Evolutionary conservation across 2,329 filamentous ascomycete genomes (phyloP), one percentile per base, ranked within the genome.

Genomic region (Ploettnerulaceae sp.): DNA sequence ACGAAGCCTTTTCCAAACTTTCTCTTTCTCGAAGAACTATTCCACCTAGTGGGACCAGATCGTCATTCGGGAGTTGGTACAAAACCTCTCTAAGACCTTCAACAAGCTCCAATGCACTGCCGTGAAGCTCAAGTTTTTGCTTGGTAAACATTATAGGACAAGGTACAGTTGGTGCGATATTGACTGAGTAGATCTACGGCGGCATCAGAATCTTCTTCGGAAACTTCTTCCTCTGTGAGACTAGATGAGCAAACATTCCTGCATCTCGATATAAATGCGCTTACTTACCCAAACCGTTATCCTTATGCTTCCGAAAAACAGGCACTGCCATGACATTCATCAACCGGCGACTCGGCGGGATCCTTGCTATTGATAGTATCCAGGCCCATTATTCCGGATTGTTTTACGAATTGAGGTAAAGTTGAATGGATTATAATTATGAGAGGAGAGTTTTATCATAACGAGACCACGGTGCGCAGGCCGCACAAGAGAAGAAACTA

Each of bases 291-390:
- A 31, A 50, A 34, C 44, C 43, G 39, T 50, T 47, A 32, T 37
- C 33, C 47, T 33, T 50, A 34, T 49, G 47, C 47, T 50, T 53
- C 35, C 39, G 51, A 45, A 53, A 38, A 40, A 46, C 39, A 14
- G 51, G 42, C 35, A 50, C 41, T 53, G 34, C 47, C 15, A 41
- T 49, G 32, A 26, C 25, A 45, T 24, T 47, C 39, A 50, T 45
- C 38, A 36, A 29, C n/a, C n/a, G n/a, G n/a, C n/a, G n/a, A n/a
- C n/a, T 21, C 50, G 46, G 42, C 34, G 41, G 39, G 33, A 47
- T 20, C 33, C 34, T 45, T 53, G 47, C 34, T 33, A 34, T 40
- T 45, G 51, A 45, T 24, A 18, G 35, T 32, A 31, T 41, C 45
- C 25, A 28, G 47, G 26, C 44, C 24, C 42, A 32, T 47, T 47